Conservation (phyloP, 73 alveolate species). For the Paramecium caudatum region DNA sequence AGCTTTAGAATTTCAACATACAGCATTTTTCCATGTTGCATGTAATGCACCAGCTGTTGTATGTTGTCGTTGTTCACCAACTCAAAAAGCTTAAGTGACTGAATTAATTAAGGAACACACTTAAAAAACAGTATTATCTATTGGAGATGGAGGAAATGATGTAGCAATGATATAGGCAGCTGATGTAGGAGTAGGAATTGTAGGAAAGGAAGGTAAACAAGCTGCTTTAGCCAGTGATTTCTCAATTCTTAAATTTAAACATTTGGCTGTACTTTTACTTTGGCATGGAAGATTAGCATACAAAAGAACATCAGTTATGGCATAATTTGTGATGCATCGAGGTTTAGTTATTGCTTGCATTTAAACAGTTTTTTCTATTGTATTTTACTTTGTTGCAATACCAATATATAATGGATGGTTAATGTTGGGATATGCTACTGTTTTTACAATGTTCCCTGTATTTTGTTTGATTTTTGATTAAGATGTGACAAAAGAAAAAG, state of each 20-base stretch:
- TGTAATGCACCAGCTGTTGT: constrained; percentile 88
- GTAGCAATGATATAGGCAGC: constrained; percentile 99
- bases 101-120: constrained; percentile 90
- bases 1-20: constrained; percentile 66
- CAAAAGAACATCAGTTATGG: constrained; percentile 91
- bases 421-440: constrained; percentile 97
- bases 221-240: constrained; percentile 99
- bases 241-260: constrained; percentile 91
- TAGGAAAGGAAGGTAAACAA: constrained; percentile 96
- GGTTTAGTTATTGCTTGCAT: constrained; percentile 96
- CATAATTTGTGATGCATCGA: constrained; percentile 97
- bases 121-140: constrained; percentile 88
- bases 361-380: constrained; percentile 91
- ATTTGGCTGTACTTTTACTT: constrained; percentile 86
- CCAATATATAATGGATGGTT: constrained; percentile 98
- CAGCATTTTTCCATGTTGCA: constrained; percentile 72
- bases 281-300: constrained; percentile 98
- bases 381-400: constrained; percentile 95
- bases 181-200: constrained; percentile 98
- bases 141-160: constrained; percentile 99
- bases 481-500: constrained; percentile 89
- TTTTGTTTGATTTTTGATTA: constrained; percentile 94
- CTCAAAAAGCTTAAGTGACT: constrained; percentile 94
- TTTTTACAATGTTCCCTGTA: constrained; percentile 96
- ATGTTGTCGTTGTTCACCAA: constrained; percentile 98